Evolutionary conservation across 2,329 filamentous ascomycete species (phyloP), one percentile per base, ranked within the genome.

Genomic region (Verticillium albo-atrum): DNA sequence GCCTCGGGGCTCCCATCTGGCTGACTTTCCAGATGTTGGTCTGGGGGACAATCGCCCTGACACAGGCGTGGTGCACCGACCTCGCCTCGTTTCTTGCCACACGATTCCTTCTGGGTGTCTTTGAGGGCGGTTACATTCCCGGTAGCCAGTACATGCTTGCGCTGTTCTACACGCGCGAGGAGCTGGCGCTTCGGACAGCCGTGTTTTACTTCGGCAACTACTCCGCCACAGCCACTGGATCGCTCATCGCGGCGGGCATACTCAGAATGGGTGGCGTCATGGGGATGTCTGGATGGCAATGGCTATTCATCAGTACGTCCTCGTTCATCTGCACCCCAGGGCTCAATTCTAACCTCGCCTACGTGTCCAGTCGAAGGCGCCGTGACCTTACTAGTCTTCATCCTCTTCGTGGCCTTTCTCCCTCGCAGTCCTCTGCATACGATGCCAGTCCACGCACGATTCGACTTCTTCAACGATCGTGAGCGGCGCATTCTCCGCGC

Each of bases 51-150:
- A 67, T 64, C 0, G 70, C 70, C 1, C 68, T 70, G 67, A 62
- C 59, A 2, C 70, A 73, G 52, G 54, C 70, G 1, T 72, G 70
- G 23, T 10, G 71, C 0, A 68, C 60, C 27, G 69, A 67, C 15
- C 65, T 62, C 0, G 6, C 63, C 0, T 69, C 68, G 0, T 64
- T 73, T 0, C 68, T 63, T 14, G 68, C 61, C 0, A 63, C 65
- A 1, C 62, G 70, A 1, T 72, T 72, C 60, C 66, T 72, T 10
- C 47, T 72, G 3, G 71, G 70, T 6, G 61, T 67, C 0, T 66
- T 72, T 0, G 68, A 73, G 20, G 70, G 69, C 6, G 71, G 70
- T 2, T 72, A 71, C 1, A 68, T 73, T n/a, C 69, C 70, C 0
- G 70, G 70, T 6, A 68, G 68, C 17, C 68, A 68, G 17, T 62